These are phyloP conservation scores for Pterula multifida DNA, from an alignment of 1,284 basidiomycete species.

Conservation along the genomic window DNA sequence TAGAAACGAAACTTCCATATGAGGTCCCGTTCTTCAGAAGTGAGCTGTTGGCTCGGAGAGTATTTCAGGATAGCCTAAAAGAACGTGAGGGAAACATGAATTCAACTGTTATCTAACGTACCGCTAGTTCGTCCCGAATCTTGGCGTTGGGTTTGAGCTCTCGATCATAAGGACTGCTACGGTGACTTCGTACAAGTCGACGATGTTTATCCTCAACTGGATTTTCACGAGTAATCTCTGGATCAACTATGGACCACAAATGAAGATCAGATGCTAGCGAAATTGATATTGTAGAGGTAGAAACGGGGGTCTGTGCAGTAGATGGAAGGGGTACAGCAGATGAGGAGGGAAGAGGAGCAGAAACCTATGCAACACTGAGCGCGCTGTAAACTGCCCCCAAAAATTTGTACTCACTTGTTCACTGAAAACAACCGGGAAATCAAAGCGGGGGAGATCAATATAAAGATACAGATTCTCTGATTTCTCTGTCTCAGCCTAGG, in stretches of 20 bases:
- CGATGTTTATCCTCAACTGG: constrained; percentile 97
- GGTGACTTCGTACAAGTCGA: constrained; percentile 86
- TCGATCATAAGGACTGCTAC: constrained; percentile 88
- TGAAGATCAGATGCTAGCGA: constrained; percentile 50
- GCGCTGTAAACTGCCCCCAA: no score
- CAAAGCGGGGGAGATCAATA: constrained; percentile 93
- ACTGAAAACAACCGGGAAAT: constrained; percentile 94
- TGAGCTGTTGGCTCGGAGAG: constrained; percentile 81
- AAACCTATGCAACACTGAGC: constrained; percentile 6
- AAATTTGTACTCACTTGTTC: constrained; percentile 50
- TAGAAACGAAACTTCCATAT: constrained; percentile 99
- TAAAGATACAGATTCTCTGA: constrained; percentile 89
- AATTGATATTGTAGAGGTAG: constrained; percentile 30
- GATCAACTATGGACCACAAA: constrained; percentile 87
- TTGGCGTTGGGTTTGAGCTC: constrained; percentile 96
- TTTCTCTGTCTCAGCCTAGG: constrained; percentile 74
- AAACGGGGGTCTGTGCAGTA: constrained; percentile 25
- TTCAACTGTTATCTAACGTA: constrained; percentile 26
- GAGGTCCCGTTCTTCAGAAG: constrained; percentile 87
- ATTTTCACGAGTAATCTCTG: constrained; percentile 84
- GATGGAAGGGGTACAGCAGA: constrained; percentile 15
- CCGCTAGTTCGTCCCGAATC: constrained; percentile 87
- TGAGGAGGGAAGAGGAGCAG: constrained; percentile 20
- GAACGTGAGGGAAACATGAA: not conserved
- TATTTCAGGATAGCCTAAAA: constrained; percentile 83